Percentiles rank a stretch among this genome's conserved stretches.
phyloP scores from a whole-genome alignment of 768 basidiomycete genomes.

The Mycena belliarum region DNA sequence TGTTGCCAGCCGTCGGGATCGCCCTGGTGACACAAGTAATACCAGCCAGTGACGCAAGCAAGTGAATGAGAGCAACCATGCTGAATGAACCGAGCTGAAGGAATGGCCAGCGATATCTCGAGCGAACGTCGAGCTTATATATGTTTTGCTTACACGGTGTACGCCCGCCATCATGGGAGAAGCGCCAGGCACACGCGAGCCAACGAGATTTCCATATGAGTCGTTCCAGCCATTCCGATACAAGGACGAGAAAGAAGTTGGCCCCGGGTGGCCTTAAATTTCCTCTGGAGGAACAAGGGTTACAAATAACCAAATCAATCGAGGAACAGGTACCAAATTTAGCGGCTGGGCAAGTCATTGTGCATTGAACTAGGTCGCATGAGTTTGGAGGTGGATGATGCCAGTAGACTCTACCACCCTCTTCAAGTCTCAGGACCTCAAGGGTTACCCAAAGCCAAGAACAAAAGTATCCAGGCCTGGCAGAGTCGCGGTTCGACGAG shows the following conservation, averaged over 20 bases:
- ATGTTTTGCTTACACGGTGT: background rate
- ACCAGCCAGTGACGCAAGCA: background rate
- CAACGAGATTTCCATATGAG: background rate
- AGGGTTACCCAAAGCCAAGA: no score
- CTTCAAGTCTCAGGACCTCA: no score
- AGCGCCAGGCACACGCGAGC: constrained; percentile 9
- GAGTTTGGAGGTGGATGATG: no score
- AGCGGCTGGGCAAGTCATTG: background rate
- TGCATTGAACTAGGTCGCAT: no score
- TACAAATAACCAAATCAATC: background rate
- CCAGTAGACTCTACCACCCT: no score
- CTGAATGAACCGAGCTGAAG: background rate
- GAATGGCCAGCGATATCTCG: background rate
- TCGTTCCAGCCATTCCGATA: background rate
- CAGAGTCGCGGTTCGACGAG: background rate
- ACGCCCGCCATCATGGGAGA: background rate
- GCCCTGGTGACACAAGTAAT: constrained; percentile 1
- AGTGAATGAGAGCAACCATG: constrained; percentile 5
- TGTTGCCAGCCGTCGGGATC: background rate
- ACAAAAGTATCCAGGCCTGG: no score
- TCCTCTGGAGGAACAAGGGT: constrained; percentile 12
- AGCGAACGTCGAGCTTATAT: background rate
- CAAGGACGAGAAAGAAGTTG: background rate
- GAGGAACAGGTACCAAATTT: constrained; percentile 15
- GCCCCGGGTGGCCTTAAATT: background rate